These are phyloP conservation scores for Naganishia randhawae DNA, from an alignment of 768 basidiomycete species.

Conservation along the genomic window DNA sequence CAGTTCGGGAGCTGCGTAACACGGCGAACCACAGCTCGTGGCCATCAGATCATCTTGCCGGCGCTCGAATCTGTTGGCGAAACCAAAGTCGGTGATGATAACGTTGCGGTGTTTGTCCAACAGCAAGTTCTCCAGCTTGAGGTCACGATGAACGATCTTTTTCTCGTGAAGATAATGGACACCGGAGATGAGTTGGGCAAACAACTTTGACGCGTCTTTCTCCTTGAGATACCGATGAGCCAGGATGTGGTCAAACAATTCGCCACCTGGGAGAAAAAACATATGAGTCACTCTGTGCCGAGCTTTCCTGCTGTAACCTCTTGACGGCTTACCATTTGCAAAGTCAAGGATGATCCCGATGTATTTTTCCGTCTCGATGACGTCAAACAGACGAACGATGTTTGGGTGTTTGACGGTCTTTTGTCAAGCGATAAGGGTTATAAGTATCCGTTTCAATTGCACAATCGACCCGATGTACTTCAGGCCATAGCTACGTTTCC, in stretches of 20 bases:
- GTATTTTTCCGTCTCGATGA: slow-evolving; percentile 99
- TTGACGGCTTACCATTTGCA: slow-evolving; percentile 66
- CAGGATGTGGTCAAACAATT: slow-evolving; percentile 97
- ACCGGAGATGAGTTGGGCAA: slow-evolving; percentile 95
- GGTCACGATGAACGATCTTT: slow-evolving; percentile 98
- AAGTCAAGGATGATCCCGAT: slow-evolving; percentile 99
- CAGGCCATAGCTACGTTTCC: slow-evolving; percentile 6
- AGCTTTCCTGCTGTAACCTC: slow-evolving; percentile 62
- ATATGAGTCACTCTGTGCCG: slow-evolving; percentile 59
- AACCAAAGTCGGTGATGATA: slow-evolving; percentile 99
- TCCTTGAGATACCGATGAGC: slow-evolving; percentile 95
- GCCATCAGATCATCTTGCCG: slow-evolving; percentile 93
- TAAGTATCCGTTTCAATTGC: neutral
- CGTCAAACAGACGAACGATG: slow-evolving; percentile 95
- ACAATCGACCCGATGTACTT: too few relatives aligned
- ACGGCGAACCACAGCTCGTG: slow-evolving; percentile 92
- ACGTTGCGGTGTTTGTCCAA: slow-evolving; percentile 96
- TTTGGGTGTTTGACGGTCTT: slow-evolving; percentile 96
- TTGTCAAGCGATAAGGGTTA: slow-evolving; percentile 13
- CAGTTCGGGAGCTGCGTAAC: slow-evolving; percentile 96
- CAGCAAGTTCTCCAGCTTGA: slow-evolving; percentile 96
- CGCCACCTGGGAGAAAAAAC: slow-evolving; percentile 57
- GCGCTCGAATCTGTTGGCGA: slow-evolving; percentile 95
- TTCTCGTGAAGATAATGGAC: slow-evolving; percentile 99
- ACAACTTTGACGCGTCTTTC: slow-evolving; percentile 87